These are phyloP conservation scores for Haplosporangium sp. DNA, from an alignment of 371 early-diverging fungal species.

Conservation along the genomic window DNA sequence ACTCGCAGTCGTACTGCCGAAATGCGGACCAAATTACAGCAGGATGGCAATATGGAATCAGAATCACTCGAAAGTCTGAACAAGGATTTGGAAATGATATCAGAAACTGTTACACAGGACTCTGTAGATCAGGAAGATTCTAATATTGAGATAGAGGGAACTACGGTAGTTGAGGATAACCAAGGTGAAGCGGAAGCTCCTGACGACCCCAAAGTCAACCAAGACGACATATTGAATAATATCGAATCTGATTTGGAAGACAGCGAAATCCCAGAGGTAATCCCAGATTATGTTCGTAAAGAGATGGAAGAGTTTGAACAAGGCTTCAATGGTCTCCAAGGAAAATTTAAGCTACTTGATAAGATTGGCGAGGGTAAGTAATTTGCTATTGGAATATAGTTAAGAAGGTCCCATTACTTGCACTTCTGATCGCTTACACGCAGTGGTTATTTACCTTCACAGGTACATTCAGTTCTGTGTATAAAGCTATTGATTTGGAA, in stretches of 20 bases:
- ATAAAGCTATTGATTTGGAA: conserved; percentile 89
- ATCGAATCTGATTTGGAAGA: conserved; percentile 23
- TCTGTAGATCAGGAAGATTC: not conserved
- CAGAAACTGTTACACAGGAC: not conserved
- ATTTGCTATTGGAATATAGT: not conserved
- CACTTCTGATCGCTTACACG: not conserved
- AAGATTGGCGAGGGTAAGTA: conserved; percentile 81
- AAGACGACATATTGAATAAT: conserved; percentile 1
- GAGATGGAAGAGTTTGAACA: conserved; percentile 61
- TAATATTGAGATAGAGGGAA: not conserved
- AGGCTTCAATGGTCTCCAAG: conserved; percentile 65
- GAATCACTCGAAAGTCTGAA: not conserved
- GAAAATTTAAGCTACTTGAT: conserved; percentile 73
- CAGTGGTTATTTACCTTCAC: not conserved
- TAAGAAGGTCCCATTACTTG: not conserved
- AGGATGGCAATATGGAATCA: not conserved
- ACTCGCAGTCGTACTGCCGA: not conserved
- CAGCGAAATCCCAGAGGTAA: conserved; percentile 23
- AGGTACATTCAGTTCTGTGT: conserved; percentile 98
- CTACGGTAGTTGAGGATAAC: not conserved
- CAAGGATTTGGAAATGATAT: not conserved
- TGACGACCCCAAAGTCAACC: not conserved
- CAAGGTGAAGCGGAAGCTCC: not conserved
- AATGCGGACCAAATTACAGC: not conserved
- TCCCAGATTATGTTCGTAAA: conserved; percentile 31